Percentiles rank a stretch among this genome's conserved stretches.
Evolutionary conservation across 2,329 filamentous ascomycete genomes (phyloP).

Genomic region (Beauveria medogensis): DNA sequence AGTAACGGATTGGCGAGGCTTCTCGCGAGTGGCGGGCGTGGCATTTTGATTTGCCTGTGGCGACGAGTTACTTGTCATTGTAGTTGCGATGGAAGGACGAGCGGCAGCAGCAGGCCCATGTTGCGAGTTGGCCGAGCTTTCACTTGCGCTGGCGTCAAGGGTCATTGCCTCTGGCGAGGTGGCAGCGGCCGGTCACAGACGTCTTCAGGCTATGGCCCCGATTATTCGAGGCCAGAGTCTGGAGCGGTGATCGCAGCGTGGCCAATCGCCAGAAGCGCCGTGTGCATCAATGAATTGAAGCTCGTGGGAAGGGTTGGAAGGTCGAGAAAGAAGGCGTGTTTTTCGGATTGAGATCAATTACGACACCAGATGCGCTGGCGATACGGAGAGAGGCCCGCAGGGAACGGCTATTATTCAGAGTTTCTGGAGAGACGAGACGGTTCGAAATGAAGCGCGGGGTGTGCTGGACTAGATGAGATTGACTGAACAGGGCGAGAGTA

Average conservation of each 20-base stretch:
- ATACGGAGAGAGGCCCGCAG: not conserved
- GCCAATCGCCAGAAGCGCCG: conserved; percentile 28
- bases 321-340: not conserved
- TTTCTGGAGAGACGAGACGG: not conserved
- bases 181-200: conserved; percentile 17
- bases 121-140: conserved; percentile 7
- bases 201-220: conserved; percentile 21
- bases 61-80: conserved; percentile 1
- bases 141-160: conserved; percentile 6
- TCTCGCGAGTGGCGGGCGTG: not conserved
- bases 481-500: not conserved
- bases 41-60: not conserved
- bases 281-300: conserved; percentile 28
- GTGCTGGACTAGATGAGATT: not conserved
- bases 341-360: not conserved
- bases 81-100: conserved; percentile 1
- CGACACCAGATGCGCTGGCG: not conserved
- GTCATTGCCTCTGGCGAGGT: conserved; percentile 11
- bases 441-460: not conserved
- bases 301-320: not conserved
- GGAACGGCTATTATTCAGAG: not conserved
- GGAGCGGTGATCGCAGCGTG: conserved; percentile 22
- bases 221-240: conserved; percentile 20
- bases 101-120: conserved; percentile 6
- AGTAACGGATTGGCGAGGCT: conserved; percentile 37